These are phyloP conservation scores for Pleurozium schreberi DNA, from an alignment of 225 moss, liverwort and hornwort species.

Conservation along the genomic window DNA sequence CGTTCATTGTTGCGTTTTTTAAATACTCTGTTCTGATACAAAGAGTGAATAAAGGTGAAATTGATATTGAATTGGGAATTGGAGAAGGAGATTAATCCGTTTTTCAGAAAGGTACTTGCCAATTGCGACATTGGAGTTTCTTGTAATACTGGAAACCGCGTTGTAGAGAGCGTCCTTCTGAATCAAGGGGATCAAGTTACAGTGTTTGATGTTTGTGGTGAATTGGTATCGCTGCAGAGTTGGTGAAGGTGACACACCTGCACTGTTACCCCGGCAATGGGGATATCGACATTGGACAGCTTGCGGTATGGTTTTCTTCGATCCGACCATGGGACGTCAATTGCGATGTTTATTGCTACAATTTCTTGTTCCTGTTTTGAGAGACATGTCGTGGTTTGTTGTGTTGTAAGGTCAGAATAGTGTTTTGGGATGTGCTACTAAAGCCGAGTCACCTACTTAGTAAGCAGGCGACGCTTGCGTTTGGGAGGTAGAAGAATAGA, in stretches of 20 bases:
- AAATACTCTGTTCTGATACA: neutral
- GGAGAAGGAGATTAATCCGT: too few relatives aligned
- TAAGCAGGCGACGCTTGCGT: neutral
- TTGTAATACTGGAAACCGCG: neutral
- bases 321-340: neutral
- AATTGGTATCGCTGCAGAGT: conserved; percentile 2
- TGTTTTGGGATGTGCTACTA: neutral
- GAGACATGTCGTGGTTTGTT: neutral
- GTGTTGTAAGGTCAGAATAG: neutral
- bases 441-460: neutral
- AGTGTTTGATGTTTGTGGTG: neutral
- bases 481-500: neutral
- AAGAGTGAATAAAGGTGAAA: too few relatives aligned
- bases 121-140: neutral
- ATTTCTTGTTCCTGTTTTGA: neutral
- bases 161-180: neutral
- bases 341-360: neutral
- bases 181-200: neutral
- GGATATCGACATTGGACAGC: conserved; percentile 26
- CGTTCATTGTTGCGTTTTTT: neutral
- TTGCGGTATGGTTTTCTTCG: conserved; percentile 10
- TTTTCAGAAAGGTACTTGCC: too few relatives aligned
- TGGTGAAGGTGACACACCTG: conserved; percentile 29
- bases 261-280: conserved; percentile 28
- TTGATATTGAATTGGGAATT: neutral